Evolutionary conservation across 2,329 filamentous ascomycete genomes (phyloP), one percentile per base, ranked within the genome.

Genomic region (Massarina eburnea): DNA sequence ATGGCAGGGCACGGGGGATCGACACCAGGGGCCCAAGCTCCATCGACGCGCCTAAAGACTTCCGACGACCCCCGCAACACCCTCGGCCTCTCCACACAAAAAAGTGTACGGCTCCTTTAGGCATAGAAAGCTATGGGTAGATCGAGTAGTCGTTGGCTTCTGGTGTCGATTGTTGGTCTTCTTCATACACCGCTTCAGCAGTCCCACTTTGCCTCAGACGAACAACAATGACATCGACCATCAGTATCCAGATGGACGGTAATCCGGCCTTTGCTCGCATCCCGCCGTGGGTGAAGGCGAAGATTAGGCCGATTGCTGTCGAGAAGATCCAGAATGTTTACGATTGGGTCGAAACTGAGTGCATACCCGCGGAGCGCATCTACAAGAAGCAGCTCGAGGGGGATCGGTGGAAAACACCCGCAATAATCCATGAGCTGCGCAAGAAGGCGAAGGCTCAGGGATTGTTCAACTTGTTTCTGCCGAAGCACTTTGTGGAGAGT

Each of bases 261-360:
- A 56, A 62, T 37, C 68, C 68, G 46, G 68, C 68, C n/a, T 72
- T 73, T 47, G 51, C 55, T 10, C 66, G 64, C 41, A 68, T 71
- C 43, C 71, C 71, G 12, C 67, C 68, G 35, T 76, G 74, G 71
- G 74, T 76, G 15, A 78, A 76, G 47, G 71, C 80, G 10, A 81
- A 76, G 55, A 66, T 82, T 39, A 80, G 68, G 52, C 58, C 55
- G 0, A 63, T 72, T 43, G 73, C 73, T 18, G 62, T 75, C 39
- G 66, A 72, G 18, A 73, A 70, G 55, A 76, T 76, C 21, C 58
- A 67, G 37, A 66, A 67, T 38, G 72, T 75, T 12, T 62, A 73
- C 43, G 66, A 74, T 30, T 76, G 68, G 64, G 71, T 75, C 22
- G 72, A 76, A 54, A 68, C 60, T 19, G 73, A 76, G 53, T 74